A percentile compares a stretch with the other conserved stretches of the same genome.
These are phyloP conservation scores for Pythium grandisporangium DNA, from an alignment of 352 stramenopile genomes.

Conservation along the genomic window DNA sequence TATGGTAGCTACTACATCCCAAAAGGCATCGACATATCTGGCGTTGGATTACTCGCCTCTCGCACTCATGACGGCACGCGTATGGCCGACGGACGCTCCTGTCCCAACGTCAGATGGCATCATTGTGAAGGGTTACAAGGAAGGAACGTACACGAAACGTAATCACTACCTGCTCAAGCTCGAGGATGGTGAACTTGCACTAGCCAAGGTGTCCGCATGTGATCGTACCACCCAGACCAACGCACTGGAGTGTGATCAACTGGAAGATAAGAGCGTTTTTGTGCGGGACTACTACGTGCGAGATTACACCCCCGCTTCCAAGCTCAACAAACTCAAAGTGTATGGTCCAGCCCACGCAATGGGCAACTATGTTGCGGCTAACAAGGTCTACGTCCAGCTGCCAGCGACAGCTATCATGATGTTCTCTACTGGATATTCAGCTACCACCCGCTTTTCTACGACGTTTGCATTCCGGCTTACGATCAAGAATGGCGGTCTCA, in stretches of 20 bases:
- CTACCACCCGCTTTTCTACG: constrained; percentile 10
- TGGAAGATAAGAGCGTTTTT: constrained; percentile 8
- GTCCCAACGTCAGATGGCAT: not conserved
- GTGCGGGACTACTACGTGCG: constrained; percentile 7
- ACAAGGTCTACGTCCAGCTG: constrained; percentile 10
- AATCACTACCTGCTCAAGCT: constrained; percentile 7
- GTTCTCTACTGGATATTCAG: constrained; percentile 9
- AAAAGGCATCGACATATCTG: constrained; percentile 12
- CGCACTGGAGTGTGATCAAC: constrained; percentile 10
- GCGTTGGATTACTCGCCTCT: constrained; percentile 9
- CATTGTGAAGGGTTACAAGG: constrained; percentile 4
- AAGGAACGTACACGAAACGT: constrained; percentile 12
- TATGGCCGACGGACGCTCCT: constrained; percentile 2
- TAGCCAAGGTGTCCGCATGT: constrained; percentile 4
- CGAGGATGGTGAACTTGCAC: constrained; percentile 4
- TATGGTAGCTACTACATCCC: constrained; percentile 12
- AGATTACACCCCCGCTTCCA: constrained; percentile 7
- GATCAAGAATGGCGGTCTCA: constrained; percentile 2
- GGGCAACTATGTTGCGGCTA: constrained; percentile 13
- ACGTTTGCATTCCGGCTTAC: constrained; percentile 8
- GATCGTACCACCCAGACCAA: constrained; percentile 13
- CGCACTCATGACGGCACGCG: constrained; percentile 8
- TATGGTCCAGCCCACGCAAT: constrained; percentile 9
- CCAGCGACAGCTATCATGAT: constrained; percentile 8
- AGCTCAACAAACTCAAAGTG: constrained; percentile 13